These are phyloP conservation scores for Coelastrella sp. DNA, from an alignment of 139 green algal species.

Conservation along the genomic window DNA sequence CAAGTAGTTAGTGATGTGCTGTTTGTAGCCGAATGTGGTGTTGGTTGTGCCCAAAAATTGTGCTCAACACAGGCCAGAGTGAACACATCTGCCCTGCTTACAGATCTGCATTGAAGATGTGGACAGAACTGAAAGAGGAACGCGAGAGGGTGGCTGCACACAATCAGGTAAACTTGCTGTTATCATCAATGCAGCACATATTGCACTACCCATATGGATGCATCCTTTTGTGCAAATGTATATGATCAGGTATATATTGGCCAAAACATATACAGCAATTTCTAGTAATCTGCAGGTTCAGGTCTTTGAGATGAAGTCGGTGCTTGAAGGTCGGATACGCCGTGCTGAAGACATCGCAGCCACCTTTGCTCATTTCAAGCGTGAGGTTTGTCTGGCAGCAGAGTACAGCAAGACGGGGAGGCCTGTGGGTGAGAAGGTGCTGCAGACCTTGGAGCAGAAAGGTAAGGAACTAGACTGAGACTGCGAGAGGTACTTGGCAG, in stretches of 20 bases:
- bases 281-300: slow-evolving; percentile 6
- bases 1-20: no score
- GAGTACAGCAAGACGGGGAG: slow-evolving; percentile 66
- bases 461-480: slow-evolving; percentile 42
- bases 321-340: slow-evolving; percentile 65
- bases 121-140: slow-evolving; percentile 68
- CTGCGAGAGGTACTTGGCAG: not conserved
- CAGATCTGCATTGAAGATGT: slow-evolving; percentile 67
- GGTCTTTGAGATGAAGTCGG: slow-evolving; percentile 46
- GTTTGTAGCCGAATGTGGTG: no score
- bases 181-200: no score
- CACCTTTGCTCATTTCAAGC: slow-evolving; percentile 72
- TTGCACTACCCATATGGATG: no score
- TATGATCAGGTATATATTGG: no score
- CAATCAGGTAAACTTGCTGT: slow-evolving; percentile 59
- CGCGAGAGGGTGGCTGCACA: slow-evolving; percentile 60
- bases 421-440: slow-evolving; percentile 61
- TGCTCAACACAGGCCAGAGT: no score
- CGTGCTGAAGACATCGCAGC: slow-evolving; percentile 68
- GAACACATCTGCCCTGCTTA: not conserved
- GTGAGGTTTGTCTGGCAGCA: slow-evolving; percentile 69
- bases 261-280: not conserved
- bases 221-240: no score
- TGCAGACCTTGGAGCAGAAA: slow-evolving; percentile 62
- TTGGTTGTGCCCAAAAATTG: no score